Evolutionary conservation across 106 monocot genomes (phyloP).

Genomic region (Posidonia australis): DNA sequence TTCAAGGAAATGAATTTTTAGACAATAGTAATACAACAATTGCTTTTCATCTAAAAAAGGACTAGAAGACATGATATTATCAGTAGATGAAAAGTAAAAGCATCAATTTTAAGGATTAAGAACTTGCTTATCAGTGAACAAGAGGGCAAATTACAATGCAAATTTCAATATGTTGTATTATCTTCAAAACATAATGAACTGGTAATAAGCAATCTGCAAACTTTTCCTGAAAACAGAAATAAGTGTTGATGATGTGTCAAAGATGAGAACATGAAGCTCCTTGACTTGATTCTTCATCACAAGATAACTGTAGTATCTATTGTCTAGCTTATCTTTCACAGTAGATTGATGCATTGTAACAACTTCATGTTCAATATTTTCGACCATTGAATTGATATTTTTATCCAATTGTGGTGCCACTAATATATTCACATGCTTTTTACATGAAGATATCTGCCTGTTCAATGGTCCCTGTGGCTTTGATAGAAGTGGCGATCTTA

Average conservation of each 20-base stretch:
- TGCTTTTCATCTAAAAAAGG: too few species aligned
- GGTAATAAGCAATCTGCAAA: not conserved
- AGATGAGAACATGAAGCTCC: slow-evolving; percentile 56
- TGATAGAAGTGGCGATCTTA: slow-evolving; percentile 22
- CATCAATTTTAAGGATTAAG: too few species aligned
- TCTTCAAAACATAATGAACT: not conserved
- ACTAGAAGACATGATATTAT: too few species aligned
- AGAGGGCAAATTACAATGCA: not conserved
- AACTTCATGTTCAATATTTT: slow-evolving; percentile 20
- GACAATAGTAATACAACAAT: too few species aligned
- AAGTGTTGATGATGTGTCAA: not conserved
- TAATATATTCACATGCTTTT: slow-evolving; percentile 24
- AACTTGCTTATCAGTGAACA: not conserved
- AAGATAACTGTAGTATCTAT: slow-evolving; percentile 28
- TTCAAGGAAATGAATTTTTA: too few species aligned
- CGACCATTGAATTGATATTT: slow-evolving; percentile 31
- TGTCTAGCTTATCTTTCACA: slow-evolving; percentile 17
- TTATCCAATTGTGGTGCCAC: slow-evolving; percentile 48
- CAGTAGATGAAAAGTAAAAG: too few species aligned
- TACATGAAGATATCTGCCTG: slow-evolving; percentile 8
- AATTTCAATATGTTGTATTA: not conserved
- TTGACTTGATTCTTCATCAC: slow-evolving; percentile 47
- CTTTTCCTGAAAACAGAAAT: not conserved
- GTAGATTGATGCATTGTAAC: slow-evolving; percentile 17
- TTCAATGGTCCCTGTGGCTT: slow-evolving; percentile 15